Evolutionary conservation across 2,329 filamentous ascomycete species (phyloP), one percentile per base, ranked within the genome.

Genomic region (Apiospora hydei): DNA sequence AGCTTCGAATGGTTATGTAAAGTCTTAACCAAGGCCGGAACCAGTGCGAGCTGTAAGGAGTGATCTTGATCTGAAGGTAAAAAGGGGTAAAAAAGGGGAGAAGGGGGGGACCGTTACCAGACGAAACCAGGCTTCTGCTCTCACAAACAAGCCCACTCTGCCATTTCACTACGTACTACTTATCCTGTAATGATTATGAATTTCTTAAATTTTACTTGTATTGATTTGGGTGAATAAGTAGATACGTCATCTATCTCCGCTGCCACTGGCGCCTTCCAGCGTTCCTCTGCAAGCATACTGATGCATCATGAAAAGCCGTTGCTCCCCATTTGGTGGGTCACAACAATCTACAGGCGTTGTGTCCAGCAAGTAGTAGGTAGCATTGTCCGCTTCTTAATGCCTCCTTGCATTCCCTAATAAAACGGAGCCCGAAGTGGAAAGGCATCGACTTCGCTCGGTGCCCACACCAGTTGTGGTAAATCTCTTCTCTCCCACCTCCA

Each of bases 161-260:
- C 26, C 26, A 30, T 30, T 30, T 30, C 26, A 30, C 26, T 30
- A 3, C 5, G 34, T 8, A 38, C 2, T 3, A 51, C 47, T 4
- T 26, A 13, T 14, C 10, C 5, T 24, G 10, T 51, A 24, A 5
- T 14, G 1, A 26, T 38, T 38, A 18, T 11, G 18, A n/a, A 21
- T 41, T 38, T 61, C 53, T 61, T 61, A 34, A 61, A 61, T 61
- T 61, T 61, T 61, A 61, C 53, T 61, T 38, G 7, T 61, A 61
- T 61, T 61, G 30, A 61, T 61, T 61, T 61, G 7, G 53, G 53
- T 10, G 30, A 61, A 61, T 61, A 38, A 61, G 34, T 30, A 38
- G 53, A n/a, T 30, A 38, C 16, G 53, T 21, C 30, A 41, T 61
- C 53, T 61, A 61, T 61, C 53, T 61, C 53, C 53, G 18, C 53